Base-by-base conservation (phyloP, 2,329 filamentous ascomycete species). In the Dendrostoma leiphaemia region DNA sequence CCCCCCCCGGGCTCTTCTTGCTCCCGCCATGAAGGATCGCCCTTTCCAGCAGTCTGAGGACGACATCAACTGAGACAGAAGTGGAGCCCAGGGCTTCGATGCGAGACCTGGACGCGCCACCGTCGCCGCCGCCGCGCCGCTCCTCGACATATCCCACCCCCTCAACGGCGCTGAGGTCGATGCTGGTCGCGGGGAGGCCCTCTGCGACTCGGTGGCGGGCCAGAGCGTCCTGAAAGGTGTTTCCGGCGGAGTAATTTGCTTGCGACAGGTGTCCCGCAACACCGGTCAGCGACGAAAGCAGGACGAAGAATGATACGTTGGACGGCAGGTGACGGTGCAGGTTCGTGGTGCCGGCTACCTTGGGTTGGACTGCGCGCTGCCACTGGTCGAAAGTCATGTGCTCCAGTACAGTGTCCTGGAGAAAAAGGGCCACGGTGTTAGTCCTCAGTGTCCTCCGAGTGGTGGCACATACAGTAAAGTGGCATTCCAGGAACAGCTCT, bases 191-290 rank as follows among this genome's bases (percentile, higher is more conserved):
- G 2, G 61, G 59, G 4, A 62, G 53, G 8, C 63, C 60, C 4
- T 48, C 38, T 2, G 53, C 24, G 5, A 48, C 38, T 5, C 63
- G 60, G 46, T 61, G 53, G 0, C 48, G 53, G 3, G 77, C 76
- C 19, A 81, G 67, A 0, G 75, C 72, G 48, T 81, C 78, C 46
- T 78, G 70, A 59, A 77, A 79, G 37, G 68, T 68, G 61, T 81
- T 81, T 4, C 77, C 80, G 0, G 80, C 79, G 3, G 78, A 75
- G 57, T 57, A 56, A 32, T 46, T 53, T 45, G 49, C 45, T 38
- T 56, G 54, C 0, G 35, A 32, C 1, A 17, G 12, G 4, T n/a
- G 7, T 2, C 54, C 54, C 3, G 17, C 15, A 3, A 53, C 31
- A 17, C 49, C 54, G 2, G 31, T 8, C 9, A 45, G 2, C 2